Evolutionary conservation across 495 filamentous ascomycete genomes (phyloP).

Genomic region (Aspergillus kassunensis): DNA sequence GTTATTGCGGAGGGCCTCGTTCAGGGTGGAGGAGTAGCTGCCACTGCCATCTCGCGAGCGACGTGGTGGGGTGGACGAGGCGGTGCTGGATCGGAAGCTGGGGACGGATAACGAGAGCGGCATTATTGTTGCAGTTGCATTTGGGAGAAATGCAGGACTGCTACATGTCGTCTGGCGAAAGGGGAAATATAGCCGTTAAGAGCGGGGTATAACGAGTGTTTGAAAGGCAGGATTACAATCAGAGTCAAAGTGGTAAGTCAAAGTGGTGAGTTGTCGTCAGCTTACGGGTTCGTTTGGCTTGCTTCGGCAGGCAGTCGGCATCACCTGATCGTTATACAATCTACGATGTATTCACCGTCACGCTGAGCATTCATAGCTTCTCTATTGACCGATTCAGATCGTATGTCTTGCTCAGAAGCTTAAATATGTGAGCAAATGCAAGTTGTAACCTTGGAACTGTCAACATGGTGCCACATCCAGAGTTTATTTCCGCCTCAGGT

Average conservation of each 20-base stretch:
- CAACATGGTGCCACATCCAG: no score
- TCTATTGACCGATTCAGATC: no score
- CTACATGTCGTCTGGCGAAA: conserved; percentile 33
- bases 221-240: no score
- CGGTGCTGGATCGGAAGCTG: conserved; percentile 34
- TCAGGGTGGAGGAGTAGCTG: conserved; percentile 34
- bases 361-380: no score
- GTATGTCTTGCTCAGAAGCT: no score
- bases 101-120: conserved; percentile 42
- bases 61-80: conserved; percentile 32
- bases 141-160: conserved; percentile 6
- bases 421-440: no score
- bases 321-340: not conserved
- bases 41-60: conserved; percentile 6
- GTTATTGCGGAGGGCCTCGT: conserved; percentile 42
- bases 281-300: not conserved
- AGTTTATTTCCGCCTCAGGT: no score
- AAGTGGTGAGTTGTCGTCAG: not conserved
- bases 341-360: not conserved
- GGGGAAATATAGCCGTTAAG: not conserved
- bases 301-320: not conserved
- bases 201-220: not conserved
- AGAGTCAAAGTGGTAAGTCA: no score
- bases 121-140: conserved; percentile 29
- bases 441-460: no score